Conservation (phyloP, 169 alveolate species). For the Plasmodium relictum region DNA sequence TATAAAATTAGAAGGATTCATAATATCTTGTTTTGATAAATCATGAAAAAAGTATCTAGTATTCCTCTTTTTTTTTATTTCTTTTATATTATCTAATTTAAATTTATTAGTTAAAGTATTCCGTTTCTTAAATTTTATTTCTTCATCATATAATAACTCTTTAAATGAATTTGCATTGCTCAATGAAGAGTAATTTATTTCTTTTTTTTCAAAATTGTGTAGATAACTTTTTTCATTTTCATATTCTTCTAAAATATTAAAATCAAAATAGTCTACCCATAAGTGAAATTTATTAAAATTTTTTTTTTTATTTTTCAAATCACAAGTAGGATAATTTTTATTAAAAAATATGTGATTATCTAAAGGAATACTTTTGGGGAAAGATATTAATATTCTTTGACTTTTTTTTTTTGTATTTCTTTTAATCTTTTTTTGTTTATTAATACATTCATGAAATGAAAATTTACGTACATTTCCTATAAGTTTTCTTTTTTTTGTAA, state of each 20-base stretch:
- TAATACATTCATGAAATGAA: background rate
- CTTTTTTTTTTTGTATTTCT: background rate
- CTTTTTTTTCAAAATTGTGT: background rate
- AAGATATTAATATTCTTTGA: conserved; percentile 5
- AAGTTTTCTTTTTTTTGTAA: no score
- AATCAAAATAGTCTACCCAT: conserved; percentile 31
- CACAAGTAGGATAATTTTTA: background rate
- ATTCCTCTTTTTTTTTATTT: conserved; percentile 40
- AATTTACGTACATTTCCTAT: background rate
- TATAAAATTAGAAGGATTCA: conserved; percentile 31
- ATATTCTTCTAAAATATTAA: conserved; percentile 51
- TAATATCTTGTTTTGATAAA: conserved; percentile 26
- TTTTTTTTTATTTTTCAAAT: background rate
- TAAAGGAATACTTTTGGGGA: background rate
- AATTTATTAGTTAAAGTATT: background rate
- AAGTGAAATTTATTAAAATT: background rate
- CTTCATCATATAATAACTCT: conserved; percentile 25
- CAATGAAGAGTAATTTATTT: background rate
- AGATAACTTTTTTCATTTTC: background rate
- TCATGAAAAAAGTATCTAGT: conserved; percentile 23
- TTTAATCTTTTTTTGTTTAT: background rate
- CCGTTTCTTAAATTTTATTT: background rate
- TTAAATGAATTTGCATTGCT: conserved; percentile 31
- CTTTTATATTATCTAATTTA: conserved; percentile 2
- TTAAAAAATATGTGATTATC: background rate